phyloP scores from a whole-genome alignment of 2,329 filamentous ascomycete genomes.

The Pestalotiopsis sp. region DNA sequence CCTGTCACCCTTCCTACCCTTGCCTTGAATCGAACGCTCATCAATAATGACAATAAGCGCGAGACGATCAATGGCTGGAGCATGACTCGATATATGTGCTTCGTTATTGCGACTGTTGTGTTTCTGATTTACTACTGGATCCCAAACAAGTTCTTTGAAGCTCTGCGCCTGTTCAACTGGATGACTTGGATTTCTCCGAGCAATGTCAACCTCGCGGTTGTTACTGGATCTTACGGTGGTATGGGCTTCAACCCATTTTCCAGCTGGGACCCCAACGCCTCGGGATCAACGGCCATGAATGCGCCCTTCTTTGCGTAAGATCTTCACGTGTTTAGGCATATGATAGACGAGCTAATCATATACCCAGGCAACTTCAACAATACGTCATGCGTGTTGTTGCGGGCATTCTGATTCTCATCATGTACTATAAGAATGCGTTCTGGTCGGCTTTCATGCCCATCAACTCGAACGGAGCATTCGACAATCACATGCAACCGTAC shows the following conservation, averaged over 20 bases:
- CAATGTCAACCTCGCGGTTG: slow-evolving; percentile 20
- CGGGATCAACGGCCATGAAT: slow-evolving; percentile 26
- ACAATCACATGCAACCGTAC: slow-evolving; percentile 18
- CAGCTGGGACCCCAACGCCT: slow-evolving; percentile 34
- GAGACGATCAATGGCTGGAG: slow-evolving; percentile 38
- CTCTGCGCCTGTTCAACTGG: slow-evolving; percentile 48
- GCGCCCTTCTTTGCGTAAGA: slow-evolving; percentile 26
- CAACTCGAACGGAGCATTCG: slow-evolving; percentile 9
- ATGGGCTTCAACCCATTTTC: slow-evolving; percentile 34
- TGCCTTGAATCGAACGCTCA: slow-evolving; percentile 48
- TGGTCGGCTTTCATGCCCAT: slow-evolving; percentile 33
- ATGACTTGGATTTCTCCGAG: slow-evolving; percentile 49
- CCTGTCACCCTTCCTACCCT: slow-evolving; percentile 46
- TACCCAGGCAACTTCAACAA: slow-evolving; percentile 28
- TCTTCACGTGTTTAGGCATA: slow-evolving; percentile 11
- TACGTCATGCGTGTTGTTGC: slow-evolving; percentile 26
- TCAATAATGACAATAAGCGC: slow-evolving; percentile 34
- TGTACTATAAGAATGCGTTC: slow-evolving; percentile 19
- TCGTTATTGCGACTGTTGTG: slow-evolving; percentile 38
- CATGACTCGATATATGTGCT: slow-evolving; percentile 46
- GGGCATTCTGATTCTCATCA: slow-evolving; percentile 23
- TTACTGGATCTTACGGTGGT: slow-evolving; percentile 24
- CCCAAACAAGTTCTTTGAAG: slow-evolving; percentile 46
- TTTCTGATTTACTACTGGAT: slow-evolving; percentile 55
- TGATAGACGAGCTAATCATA: slow-evolving; percentile 23